Percentiles rank a stretch among this genome's conserved stretches.
Evolutionary conservation across 1,284 basidiomycete genomes (phyloP).

Genomic region (Fomitopsis pinicola): DNA sequence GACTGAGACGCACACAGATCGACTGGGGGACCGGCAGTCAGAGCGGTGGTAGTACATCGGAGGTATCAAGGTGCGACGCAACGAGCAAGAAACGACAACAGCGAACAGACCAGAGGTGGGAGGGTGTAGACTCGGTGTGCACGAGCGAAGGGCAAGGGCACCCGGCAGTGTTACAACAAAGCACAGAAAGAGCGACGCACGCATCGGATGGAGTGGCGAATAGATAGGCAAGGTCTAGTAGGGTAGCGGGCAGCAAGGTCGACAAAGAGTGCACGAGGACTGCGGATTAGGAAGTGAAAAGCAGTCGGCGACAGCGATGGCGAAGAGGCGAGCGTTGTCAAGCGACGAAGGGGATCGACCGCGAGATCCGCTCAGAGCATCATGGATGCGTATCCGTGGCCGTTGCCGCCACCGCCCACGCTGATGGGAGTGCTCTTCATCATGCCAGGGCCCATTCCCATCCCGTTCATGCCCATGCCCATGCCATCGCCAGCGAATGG

Average conservation of each 20-base stretch:
- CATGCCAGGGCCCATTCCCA: slow-evolving; percentile 27
- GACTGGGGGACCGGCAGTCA: slow-evolving; percentile 1
- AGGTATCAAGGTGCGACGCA: neutral
- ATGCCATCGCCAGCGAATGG: slow-evolving; percentile 16
- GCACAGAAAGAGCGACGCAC: neutral
- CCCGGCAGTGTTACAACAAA: neutral
- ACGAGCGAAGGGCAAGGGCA: neutral
- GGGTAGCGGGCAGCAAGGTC: neutral
- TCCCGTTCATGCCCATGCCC: slow-evolving; percentile 16
- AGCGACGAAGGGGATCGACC: neutral
- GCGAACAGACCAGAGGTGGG: neutral
- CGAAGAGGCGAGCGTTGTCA: neutral
- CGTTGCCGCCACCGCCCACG: slow-evolving; percentile 31
- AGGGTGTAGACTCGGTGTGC: neutral
- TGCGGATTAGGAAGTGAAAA: neutral
- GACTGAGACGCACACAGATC: neutral
- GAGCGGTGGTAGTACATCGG: neutral
- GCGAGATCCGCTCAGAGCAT: slow-evolving; percentile 27
- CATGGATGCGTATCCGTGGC: slow-evolving; percentile 37
- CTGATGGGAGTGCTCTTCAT: slow-evolving; percentile 34
- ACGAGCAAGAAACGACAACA: slow-evolving; percentile 1
- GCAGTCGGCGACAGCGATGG: neutral
- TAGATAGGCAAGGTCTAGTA: neutral
- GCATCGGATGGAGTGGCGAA: neutral
- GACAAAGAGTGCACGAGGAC: neutral